Evolutionary conservation across 148 eudicot species (phyloP), one percentile per base, ranked within the genome.

Genomic region (Rheum nobile): DNA sequence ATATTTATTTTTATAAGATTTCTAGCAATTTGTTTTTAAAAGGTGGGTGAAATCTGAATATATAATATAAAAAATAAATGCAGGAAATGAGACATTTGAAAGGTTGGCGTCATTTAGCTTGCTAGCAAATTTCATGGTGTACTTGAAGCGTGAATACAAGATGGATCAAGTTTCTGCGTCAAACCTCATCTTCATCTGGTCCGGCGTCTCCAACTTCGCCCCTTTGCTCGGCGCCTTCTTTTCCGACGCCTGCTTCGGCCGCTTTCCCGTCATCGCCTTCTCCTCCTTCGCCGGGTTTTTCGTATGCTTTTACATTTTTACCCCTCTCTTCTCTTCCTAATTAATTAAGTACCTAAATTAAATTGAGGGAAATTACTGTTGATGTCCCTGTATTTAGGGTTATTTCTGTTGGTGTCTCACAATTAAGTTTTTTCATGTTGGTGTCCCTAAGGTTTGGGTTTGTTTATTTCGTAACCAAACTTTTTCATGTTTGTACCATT

Each of bases 1-100:
- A n/a, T n/a, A n/a, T n/a, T n/a, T n/a, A n/a, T n/a, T n/a, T n/a
- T n/a, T n/a, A n/a, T n/a, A n/a, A n/a, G n/a, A n/a, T n/a, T n/a
- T n/a, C n/a, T n/a, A n/a, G n/a, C n/a, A n/a, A n/a, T n/a, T n/a
- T n/a, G n/a, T n/a, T n/a, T n/a, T n/a, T n/a, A n/a, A n/a, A n/a
- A n/a, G n/a, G n/a, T n/a, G n/a, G n/a, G n/a, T n/a, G n/a, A n/a
- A n/a, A n/a, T n/a, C n/a, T n/a, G n/a, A n/a, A n/a, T n/a, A n/a
- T n/a, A n/a, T n/a, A n/a, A n/a, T n/a, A n/a, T n/a, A n/a, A 2
- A n/a, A 1, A 50, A 50, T n/a, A 4, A 32, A 39, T 71, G 80
- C 76, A 94, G 98, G 98, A 75, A 91, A 91, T 55, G 98, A 94
- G 71, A 89, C 98, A 29, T 89, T 84, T 68, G 98, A 94, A 76